These are phyloP conservation scores for Gossypium trilobum DNA, from an alignment of 441 rosid genomes.

Conservation along the genomic window DNA sequence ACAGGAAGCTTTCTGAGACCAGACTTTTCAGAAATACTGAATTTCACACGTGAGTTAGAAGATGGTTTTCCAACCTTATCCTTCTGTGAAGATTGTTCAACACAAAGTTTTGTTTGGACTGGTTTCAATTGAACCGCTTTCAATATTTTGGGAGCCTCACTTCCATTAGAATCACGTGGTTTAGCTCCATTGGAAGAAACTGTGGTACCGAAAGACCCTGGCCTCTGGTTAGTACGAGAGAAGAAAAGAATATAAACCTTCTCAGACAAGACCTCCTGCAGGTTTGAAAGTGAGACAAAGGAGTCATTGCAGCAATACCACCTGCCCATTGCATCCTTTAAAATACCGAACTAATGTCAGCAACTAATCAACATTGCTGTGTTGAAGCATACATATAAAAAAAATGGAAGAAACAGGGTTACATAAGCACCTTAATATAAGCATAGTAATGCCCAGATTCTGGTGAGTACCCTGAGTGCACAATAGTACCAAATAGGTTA, in stretches of 20 bases:
- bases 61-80: conserved; percentile 49
- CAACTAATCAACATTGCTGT: not conserved
- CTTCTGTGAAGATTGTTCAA: conserved; percentile 33
- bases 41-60: conserved; percentile 41
- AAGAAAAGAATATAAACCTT: conserved; percentile 85
- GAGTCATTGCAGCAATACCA: conserved; percentile 96
- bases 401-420: not conserved
- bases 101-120: conserved; percentile 24
- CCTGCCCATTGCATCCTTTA: conserved; percentile 68
- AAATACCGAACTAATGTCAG: conserved; percentile 19
- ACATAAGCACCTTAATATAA: conserved; percentile 60
- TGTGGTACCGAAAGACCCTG: conserved; percentile 32
- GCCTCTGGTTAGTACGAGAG: conserved; percentile 60
- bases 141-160: conserved; percentile 33
- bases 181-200: conserved; percentile 46
- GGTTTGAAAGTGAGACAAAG: conserved; percentile 52
- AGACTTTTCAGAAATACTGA: conserved; percentile 44
- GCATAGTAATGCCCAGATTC: conserved; percentile 97
- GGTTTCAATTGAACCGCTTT: conserved; percentile 32
- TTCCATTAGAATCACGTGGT: conserved; percentile 42
- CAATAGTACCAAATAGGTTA: conserved; percentile 88
- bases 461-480: conserved; percentile 78
- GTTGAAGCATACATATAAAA: not conserved
- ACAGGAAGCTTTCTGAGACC: conserved; percentile 41
- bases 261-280: conserved; percentile 83